These are phyloP conservation scores for Cubamyces lactineus DNA, from an alignment of 768 basidiomycete genomes.

Conservation along the genomic window DNA sequence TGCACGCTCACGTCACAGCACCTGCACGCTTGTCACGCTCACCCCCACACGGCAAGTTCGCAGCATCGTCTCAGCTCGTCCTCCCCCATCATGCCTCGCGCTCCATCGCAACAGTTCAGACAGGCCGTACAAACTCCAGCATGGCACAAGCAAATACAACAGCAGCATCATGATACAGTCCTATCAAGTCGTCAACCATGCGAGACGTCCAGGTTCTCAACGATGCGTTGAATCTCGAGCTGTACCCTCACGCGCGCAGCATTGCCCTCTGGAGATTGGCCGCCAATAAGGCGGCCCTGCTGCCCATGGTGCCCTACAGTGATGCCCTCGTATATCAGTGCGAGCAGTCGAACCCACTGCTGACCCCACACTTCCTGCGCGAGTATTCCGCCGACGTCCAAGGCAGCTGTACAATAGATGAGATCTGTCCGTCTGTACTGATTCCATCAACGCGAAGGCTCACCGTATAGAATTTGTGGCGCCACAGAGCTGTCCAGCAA, in stretches of 20 bases:
- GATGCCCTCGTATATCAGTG: conserved; percentile 63
- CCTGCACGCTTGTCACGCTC: too few species aligned
- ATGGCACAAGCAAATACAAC: not conserved
- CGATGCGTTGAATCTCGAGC: conserved; percentile 67
- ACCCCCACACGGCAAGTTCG: too few species aligned
- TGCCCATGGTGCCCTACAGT: conserved; percentile 53
- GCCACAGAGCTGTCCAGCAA: conserved; percentile 63
- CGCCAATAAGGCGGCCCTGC: conserved; percentile 55
- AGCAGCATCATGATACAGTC: not conserved
- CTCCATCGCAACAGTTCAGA: not conserved
- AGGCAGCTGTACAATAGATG: conserved; percentile 50
- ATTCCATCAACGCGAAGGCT: conserved; percentile 26
- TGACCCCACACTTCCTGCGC: conserved; percentile 70
- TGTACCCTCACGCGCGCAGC: conserved; percentile 67
- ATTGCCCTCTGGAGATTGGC: conserved; percentile 58
- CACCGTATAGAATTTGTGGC: conserved; percentile 69
- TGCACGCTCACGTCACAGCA: not conserved
- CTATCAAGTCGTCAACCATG: not conserved
- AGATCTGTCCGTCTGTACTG: conserved; percentile 13
- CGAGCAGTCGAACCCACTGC: conserved; percentile 78
- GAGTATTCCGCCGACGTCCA: conserved; percentile 70
- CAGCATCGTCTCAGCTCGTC: too few species aligned
- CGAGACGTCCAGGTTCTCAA: conserved; percentile 31
- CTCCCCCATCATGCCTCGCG: not conserved
- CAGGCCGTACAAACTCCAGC: not conserved